These are phyloP conservation scores for Pascua guehoae DNA, from an alignment of 1,284 basidiomycete species.

Conservation along the genomic window DNA sequence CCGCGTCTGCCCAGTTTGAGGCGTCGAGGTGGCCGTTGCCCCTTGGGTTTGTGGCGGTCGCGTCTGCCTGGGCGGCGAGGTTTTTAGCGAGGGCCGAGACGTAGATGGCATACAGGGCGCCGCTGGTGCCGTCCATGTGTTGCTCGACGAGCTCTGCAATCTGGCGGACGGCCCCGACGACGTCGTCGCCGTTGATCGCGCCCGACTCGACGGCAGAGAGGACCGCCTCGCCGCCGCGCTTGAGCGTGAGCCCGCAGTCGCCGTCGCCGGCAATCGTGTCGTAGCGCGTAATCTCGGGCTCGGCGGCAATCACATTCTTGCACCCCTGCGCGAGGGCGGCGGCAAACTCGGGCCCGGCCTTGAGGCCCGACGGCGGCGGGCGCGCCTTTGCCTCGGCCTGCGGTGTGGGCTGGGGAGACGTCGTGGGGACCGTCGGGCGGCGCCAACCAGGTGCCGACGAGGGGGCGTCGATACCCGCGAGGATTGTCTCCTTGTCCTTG, in stretches of 20 bases:
- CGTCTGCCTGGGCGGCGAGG: slow-evolving; percentile 25
- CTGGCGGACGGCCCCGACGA: slow-evolving; percentile 62
- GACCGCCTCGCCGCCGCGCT: slow-evolving; percentile 61
- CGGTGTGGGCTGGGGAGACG: slow-evolving; percentile 10
- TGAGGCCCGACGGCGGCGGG: slow-evolving; percentile 8
- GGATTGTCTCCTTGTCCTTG: slow-evolving; percentile 55
- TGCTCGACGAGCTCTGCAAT: slow-evolving; percentile 68
- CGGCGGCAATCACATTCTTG: slow-evolving; percentile 66
- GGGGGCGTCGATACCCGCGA: slow-evolving; percentile 72
- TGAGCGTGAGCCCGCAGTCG: slow-evolving; percentile 77
- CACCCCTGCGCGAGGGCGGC: slow-evolving; percentile 61
- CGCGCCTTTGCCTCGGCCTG: background rate
- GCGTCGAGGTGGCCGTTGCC: slow-evolving; percentile 47
- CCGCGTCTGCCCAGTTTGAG: slow-evolving; percentile 62
- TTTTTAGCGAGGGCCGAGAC: slow-evolving; percentile 66
- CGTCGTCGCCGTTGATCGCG: slow-evolving; percentile 59
- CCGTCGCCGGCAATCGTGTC: slow-evolving; percentile 64
- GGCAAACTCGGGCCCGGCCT: slow-evolving; percentile 24
- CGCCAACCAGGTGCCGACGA: slow-evolving; percentile 74
- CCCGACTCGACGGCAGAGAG: slow-evolving; percentile 44
- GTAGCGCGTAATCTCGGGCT: slow-evolving; percentile 83
- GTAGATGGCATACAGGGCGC: slow-evolving; percentile 88
- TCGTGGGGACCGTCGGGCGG: slow-evolving; percentile 6
- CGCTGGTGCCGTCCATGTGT: slow-evolving; percentile 88
- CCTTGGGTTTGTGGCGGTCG: too few species aligned